phyloP scores from a whole-genome alignment of 306 rosid genomes.

The Boehmeria nivea region DNA sequence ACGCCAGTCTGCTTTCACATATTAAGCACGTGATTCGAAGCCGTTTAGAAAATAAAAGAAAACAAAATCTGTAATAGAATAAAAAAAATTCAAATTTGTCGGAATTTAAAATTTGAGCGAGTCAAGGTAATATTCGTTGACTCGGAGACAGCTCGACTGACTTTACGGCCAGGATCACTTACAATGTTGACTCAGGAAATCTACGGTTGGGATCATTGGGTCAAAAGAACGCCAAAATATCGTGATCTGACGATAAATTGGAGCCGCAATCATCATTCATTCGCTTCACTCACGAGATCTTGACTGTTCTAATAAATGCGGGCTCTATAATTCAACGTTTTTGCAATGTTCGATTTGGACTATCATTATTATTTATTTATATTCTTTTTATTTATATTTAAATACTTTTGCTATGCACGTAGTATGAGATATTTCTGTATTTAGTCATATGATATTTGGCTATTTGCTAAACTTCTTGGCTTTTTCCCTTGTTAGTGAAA shows the following conservation, averaged over 20 bases:
- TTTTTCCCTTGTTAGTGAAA: not conserved
- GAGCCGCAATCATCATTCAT: not conserved
- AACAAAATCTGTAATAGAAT: too few relatives aligned
- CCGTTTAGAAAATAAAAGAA: too few relatives aligned
- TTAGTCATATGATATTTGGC: not conserved
- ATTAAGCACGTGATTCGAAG: too few relatives aligned
- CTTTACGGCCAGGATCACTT: too few relatives aligned
- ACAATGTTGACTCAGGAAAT: not conserved
- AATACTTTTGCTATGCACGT: not conserved
- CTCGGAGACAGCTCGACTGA: too few relatives aligned
- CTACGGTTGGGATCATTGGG: slow-evolving; percentile 1
- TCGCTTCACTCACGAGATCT: not conserved
- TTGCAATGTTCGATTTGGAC: not conserved
- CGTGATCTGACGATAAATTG: slow-evolving; percentile 4
- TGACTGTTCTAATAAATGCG: not conserved
- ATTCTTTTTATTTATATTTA: too few relatives aligned
- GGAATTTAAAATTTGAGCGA: too few relatives aligned
- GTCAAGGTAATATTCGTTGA: too few relatives aligned
- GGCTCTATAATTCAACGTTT: not conserved
- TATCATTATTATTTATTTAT: not conserved
- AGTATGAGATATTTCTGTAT: not conserved
- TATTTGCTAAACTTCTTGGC: not conserved
- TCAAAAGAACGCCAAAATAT: not conserved
- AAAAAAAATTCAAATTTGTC: too few relatives aligned
- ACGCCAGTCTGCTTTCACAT: too few relatives aligned